Conservation (phyloP, 2,329 filamentous ascomycete species). For the Fusarium duplospermum region DNA sequence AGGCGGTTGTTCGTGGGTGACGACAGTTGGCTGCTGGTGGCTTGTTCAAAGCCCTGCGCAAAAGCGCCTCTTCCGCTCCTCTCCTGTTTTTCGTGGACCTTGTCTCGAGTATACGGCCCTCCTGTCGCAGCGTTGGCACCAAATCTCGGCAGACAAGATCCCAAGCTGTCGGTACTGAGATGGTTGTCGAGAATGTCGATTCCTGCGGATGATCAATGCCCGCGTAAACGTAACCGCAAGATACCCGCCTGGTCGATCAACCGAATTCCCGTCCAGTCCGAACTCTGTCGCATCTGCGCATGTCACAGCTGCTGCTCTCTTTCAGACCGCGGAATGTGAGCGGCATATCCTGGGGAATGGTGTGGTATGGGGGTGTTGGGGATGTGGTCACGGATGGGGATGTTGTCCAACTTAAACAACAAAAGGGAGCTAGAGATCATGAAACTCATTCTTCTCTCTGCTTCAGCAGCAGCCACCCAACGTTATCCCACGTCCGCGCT, state of each 20-base stretch:
- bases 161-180: neutral
- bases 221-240: neutral
- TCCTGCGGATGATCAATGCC: neutral
- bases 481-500: conserved; percentile 12
- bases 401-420: conserved; percentile 39
- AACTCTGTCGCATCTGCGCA: neutral
- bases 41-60: neutral
- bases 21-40: neutral
- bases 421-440: conserved; percentile 11
- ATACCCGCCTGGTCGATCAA: neutral
- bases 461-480: conserved; percentile 14
- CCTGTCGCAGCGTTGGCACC: neutral
- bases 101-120: conserved; percentile 1
- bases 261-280: neutral
- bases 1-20: neutral
- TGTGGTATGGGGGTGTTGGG: conserved; percentile 14
- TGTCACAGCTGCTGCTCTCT: neutral
- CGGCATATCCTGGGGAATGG: conserved; percentile 7
- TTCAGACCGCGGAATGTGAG: conserved; percentile 3
- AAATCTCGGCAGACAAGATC: neutral
- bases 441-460: conserved; percentile 8
- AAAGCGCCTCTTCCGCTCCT: neutral
- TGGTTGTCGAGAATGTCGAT: conserved; percentile 1
- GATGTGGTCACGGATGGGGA: conserved; percentile 18
- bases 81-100: neutral